phyloP scores from a whole-genome alignment of 176 grass and related monocot species.

The Luzula sylvatica region DNA sequence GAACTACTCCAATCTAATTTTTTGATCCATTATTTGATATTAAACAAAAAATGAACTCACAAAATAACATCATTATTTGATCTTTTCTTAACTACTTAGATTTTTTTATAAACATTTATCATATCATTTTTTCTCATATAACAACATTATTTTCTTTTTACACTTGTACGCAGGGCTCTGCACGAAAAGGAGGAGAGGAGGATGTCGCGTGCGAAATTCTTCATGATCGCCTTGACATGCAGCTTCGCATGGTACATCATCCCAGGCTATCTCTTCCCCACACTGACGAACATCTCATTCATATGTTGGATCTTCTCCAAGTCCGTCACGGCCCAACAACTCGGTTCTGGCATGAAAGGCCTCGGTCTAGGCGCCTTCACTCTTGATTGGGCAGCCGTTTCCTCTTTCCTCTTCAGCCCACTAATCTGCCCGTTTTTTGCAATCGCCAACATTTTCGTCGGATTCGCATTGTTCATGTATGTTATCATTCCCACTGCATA shows the following conservation, averaged over 20 bases:
- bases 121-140: not conserved
- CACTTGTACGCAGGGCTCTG: slow-evolving; percentile 44
- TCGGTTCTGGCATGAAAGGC: slow-evolving; percentile 70
- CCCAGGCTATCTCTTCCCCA: slow-evolving; percentile 72
- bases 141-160: not conserved
- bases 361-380: slow-evolving; percentile 66
- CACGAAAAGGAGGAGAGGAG: slow-evolving; percentile 63
- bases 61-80: too few species aligned
- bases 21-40: too few species aligned
- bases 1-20: too few species aligned
- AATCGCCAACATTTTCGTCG: slow-evolving; percentile 51
- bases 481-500: slow-evolving; percentile 37
- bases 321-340: slow-evolving; percentile 69
- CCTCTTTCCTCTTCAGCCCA: slow-evolving; percentile 56
- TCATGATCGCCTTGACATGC: slow-evolving; percentile 67
- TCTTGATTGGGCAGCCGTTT: slow-evolving; percentile 60
- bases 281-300: slow-evolving; percentile 58
- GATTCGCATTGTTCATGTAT: slow-evolving; percentile 54
- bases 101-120: too few species aligned
- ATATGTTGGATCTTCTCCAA: slow-evolving; percentile 71
- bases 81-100: too few species aligned
- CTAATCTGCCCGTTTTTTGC: slow-evolving; percentile 75
- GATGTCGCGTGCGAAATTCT: slow-evolving; percentile 75
- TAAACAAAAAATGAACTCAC: too few species aligned
- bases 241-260: slow-evolving; percentile 68